Evolutionary conservation across 495 filamentous ascomycete species (phyloP).

Genomic region (Collariella sp.): DNA sequence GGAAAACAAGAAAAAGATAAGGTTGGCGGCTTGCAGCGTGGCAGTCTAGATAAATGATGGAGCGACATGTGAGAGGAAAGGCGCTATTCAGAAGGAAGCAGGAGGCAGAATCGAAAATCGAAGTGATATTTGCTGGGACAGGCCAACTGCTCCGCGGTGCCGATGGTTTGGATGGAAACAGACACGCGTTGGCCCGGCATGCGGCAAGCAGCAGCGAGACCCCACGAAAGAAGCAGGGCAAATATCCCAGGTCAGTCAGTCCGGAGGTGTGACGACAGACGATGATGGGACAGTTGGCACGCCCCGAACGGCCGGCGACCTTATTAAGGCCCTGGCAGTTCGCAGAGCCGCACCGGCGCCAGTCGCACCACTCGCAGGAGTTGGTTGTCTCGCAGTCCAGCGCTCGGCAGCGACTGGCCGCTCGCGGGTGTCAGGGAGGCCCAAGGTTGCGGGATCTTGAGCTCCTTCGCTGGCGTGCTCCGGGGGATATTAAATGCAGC

Average conservation of each 20-base stretch:
- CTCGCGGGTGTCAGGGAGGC: not conserved
- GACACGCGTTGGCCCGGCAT: not conserved
- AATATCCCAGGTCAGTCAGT: not conserved
- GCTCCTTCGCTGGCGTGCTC: conserved; percentile 6
- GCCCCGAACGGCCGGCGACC: not conserved
- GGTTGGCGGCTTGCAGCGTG: not conserved
- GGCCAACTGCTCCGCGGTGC: not conserved
- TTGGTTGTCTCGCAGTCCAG: not conserved
- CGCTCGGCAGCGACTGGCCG: not conserved
- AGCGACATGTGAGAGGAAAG: conserved; percentile 11
- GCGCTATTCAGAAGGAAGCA: not conserved
- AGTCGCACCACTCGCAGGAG: not conserved
- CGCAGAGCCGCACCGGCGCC: conserved; percentile 6
- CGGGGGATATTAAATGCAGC: conserved; percentile 25
- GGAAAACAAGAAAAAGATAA: not conserved
- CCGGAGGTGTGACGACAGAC: not conserved
- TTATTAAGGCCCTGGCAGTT: not conserved
- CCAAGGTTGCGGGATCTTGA: conserved; percentile 3
- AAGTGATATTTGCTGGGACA: no score
- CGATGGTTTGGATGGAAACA: not conserved
- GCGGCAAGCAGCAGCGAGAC: not conserved
- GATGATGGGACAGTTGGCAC: not conserved
- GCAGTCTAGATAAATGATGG: not conserved
- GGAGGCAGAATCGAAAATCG: not conserved
- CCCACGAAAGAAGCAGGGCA: not conserved